These are phyloP conservation scores for Penicillium brevicompactum DNA, from an alignment of 2,329 filamentous ascomycete genomes.

Conservation along the genomic window DNA sequence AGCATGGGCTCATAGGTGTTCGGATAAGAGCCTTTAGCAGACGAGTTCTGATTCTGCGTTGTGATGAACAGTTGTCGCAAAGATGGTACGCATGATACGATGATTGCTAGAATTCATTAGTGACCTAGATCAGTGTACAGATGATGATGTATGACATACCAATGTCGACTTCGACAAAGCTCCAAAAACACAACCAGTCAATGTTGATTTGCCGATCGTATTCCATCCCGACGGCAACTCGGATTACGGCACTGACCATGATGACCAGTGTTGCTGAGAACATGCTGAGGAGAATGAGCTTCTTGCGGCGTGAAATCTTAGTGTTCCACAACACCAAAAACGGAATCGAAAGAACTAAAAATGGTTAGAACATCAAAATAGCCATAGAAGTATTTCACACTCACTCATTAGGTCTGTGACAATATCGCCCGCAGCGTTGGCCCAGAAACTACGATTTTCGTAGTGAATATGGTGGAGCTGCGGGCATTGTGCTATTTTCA, in stretches of 20 bases:
- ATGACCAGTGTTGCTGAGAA: constrained; percentile 19
- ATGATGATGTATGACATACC: background rate
- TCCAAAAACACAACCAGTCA: constrained; percentile 23
- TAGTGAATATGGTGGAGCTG: constrained; percentile 14
- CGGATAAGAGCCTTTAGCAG: background rate
- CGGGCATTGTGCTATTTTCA: constrained; percentile 12
- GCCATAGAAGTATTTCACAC: background rate
- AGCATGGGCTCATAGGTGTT: background rate
- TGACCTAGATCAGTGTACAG: background rate
- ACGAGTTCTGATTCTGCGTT: constrained; percentile 7
- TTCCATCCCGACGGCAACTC: constrained; percentile 13
- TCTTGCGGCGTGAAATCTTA: constrained; percentile 12
- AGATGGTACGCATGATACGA: constrained; percentile 18
- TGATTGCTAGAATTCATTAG: constrained; percentile 6
- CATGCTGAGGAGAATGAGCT: constrained; percentile 16
- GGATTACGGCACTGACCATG: constrained; percentile 19
- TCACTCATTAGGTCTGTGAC: constrained; percentile 21
- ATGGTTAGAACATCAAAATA: background rate
- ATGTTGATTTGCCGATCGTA: constrained; percentile 16
- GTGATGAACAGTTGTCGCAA: constrained; percentile 19
- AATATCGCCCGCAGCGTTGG: constrained; percentile 18
- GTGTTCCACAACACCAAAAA: constrained; percentile 19
- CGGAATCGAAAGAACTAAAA: constrained; percentile 20
- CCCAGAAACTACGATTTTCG: constrained; percentile 19
- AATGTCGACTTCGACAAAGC: constrained; percentile 18